Evolutionary conservation across 2,329 filamentous ascomycete genomes (phyloP).

Genomic region (Raffaelea deltoideospora): DNA sequence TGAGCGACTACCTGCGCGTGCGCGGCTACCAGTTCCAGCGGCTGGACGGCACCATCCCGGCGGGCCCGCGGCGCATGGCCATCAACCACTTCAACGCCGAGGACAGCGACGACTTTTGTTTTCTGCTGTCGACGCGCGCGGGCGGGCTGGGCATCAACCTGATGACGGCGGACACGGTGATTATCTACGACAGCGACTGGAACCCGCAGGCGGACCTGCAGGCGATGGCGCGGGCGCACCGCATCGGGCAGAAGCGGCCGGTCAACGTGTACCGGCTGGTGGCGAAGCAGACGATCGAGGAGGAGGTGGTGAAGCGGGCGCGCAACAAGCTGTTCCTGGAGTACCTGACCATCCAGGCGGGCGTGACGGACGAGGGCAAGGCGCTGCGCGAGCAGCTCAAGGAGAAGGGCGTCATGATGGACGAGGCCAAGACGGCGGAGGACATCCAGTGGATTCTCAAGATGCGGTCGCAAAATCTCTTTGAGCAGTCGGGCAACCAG

Average conservation of each 20-base stretch:
- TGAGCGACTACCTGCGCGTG: conserved; percentile 83
- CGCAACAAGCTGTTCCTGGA: conserved; percentile 96
- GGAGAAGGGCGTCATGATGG: conserved; percentile 57
- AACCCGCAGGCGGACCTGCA: conserved; percentile 97
- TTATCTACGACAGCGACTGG: conserved; percentile 98
- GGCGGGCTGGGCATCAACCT: conserved; percentile 97
- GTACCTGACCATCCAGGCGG: conserved; percentile 92
- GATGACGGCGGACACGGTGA: conserved; percentile 96
- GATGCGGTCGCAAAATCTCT: conserved; percentile 97
- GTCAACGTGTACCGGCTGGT: conserved; percentile 95
- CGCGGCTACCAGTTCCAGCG: conserved; percentile 93
- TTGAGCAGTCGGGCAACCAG: conserved; percentile 93
- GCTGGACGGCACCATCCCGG: conserved; percentile 86
- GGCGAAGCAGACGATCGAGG: conserved; percentile 95
- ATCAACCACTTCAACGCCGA: conserved; percentile 99
- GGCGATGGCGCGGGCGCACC: conserved; percentile 95
- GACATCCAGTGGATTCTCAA: conserved; percentile 96
- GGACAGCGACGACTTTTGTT: conserved; percentile 89
- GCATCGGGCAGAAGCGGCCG: conserved; percentile 90
- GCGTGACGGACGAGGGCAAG: conserved; percentile 89
- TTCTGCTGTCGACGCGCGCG: conserved; percentile 84
- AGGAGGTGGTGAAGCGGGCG: conserved; percentile 90
- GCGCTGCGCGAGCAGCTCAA: conserved; percentile 60
- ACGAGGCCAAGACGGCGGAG: conserved; percentile 78
- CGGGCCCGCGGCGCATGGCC: conserved; percentile 73